phyloP scores from a whole-genome alignment of 495 filamentous ascomycete species.

The Terfezia boudieri region DNA sequence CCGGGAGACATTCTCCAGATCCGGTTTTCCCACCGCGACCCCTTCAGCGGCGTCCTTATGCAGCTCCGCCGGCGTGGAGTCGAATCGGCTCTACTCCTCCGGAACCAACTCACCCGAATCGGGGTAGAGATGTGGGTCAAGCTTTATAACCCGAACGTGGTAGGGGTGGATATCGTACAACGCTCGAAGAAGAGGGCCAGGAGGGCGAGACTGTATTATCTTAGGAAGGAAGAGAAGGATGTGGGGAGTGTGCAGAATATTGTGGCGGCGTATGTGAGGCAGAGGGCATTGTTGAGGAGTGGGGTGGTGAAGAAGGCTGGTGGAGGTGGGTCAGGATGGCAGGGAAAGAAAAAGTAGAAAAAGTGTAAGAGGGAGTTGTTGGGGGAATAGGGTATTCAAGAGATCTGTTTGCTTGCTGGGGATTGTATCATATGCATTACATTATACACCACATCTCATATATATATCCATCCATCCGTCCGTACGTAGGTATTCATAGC shows the following conservation, averaged over 20 bases:
- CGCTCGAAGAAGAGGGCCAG: conserved; percentile 54
- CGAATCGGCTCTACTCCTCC: conserved; percentile 64
- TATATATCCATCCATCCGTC: no score
- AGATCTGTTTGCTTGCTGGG: no score
- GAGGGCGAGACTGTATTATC: conserved; percentile 73
- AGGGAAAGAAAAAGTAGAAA: neutral
- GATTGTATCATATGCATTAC: no score
- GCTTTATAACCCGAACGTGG: conserved; percentile 68
- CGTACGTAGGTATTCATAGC: no score
- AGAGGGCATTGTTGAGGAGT: neutral
- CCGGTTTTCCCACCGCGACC: conserved; percentile 51
- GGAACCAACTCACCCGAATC: conserved; percentile 58
- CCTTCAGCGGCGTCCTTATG: conserved; percentile 70
- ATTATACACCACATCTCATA: no score
- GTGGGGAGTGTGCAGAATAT: conserved; percentile 47
- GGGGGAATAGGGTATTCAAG: no score
- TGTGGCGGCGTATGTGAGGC: conserved; percentile 43
- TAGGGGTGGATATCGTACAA: conserved; percentile 86
- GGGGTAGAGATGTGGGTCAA: conserved; percentile 98
- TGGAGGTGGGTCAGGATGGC: neutral
- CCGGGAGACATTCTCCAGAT: conserved; percentile 82
- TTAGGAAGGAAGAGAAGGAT: conserved; percentile 55
- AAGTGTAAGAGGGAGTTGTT: no score
- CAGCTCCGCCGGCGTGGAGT: conserved; percentile 64
- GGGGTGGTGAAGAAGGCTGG: neutral